Conservation (phyloP, 2,329 filamentous ascomycete species). For the Metarhizium anisopliae region DNA sequence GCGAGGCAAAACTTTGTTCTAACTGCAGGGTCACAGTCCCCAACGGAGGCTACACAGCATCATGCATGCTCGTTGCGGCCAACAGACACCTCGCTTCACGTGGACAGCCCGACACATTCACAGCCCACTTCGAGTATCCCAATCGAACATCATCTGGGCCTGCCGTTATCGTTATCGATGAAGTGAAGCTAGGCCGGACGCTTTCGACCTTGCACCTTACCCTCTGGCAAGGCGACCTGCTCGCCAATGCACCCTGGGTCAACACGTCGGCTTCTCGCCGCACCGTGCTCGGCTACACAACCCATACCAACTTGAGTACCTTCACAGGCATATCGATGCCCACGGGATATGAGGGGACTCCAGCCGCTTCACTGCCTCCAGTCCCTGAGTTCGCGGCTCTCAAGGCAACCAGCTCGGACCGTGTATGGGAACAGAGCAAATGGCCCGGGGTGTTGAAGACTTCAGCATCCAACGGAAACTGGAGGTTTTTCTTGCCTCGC, state of each 20-base stretch:
- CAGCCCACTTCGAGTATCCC: conserved; percentile 26
- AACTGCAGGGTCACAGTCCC: conserved; percentile 18
- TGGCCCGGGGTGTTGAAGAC: conserved; percentile 17
- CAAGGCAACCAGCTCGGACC: conserved; percentile 6
- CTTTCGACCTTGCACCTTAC: conserved; percentile 12
- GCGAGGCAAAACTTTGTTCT: background rate
- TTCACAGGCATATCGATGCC: conserved; percentile 21
- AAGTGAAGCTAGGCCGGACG: conserved; percentile 4
- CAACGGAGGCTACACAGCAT: conserved; percentile 31
- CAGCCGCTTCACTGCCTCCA: conserved; percentile 9
- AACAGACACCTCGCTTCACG: conserved; percentile 17
- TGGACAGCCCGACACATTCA: conserved; percentile 23
- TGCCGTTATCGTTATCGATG: conserved; percentile 17
- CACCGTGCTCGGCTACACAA: conserved; percentile 23
- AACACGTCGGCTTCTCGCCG: conserved; percentile 16
- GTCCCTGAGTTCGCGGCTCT: conserved; percentile 11
- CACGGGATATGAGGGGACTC: conserved; percentile 15
- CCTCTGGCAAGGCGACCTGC: conserved; percentile 24
- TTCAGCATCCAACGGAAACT: conserved; percentile 14
- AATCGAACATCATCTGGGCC: conserved; percentile 23
- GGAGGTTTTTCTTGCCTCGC: conserved; percentile 20
- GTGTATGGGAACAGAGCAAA: conserved; percentile 10
- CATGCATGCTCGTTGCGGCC: conserved; percentile 23
- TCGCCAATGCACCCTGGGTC: conserved; percentile 20
- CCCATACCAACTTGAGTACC: conserved; percentile 17